Evolutionary conservation across 805 yeast genomes (phyloP), one percentile per base, ranked within the genome.

Genomic region (Jamesozyma gamospora): DNA sequence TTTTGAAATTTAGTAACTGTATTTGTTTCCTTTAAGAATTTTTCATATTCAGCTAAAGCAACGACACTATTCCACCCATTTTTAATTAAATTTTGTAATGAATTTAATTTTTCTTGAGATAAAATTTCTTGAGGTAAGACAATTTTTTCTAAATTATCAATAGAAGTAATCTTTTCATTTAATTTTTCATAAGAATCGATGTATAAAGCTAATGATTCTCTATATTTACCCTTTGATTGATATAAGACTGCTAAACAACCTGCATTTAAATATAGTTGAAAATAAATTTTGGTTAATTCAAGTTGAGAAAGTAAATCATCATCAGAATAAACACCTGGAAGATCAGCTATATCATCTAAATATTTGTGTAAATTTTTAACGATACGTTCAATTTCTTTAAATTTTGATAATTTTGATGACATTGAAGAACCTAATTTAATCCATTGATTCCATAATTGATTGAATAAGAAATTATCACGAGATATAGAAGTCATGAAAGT

Each of bases 301-400:
- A 60, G 35, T 33, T 52, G 52, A n/a, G 46, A 62, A 45, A 65
- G 57, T 40, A 90, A 67, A 17, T 71, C 78, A 39, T 82, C 92
- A 55, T 86, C 95, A 39, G 84, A 83, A 53, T 82, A 77, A 15
- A 90, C 95, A 68, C 97, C 97, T 0, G 96, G 96, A 37, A 92
- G 69, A 44, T 86, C 95, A 52, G 72, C 67, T 34, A 86, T 62
- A 47, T 79, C 80, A 3, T 61, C 62, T 28, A 80, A 56, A 14
- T 82, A 76, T 35, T 68, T 63, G 11, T 70, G 57, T 29, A 84
- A 68, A 26, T 62, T 57, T 14, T 58, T 64, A 15, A 62, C 49
- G 38, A 65, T 58, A 45, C 66, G 62, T 25, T 64, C 56, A 5
- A 63, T 47, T 42, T 63, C 67, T 33, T 56, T 60, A 32, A 43